Base-by-base conservation (phyloP, 2,329 filamentous ascomycete genomes). In the Fusarium sp. region DNA sequence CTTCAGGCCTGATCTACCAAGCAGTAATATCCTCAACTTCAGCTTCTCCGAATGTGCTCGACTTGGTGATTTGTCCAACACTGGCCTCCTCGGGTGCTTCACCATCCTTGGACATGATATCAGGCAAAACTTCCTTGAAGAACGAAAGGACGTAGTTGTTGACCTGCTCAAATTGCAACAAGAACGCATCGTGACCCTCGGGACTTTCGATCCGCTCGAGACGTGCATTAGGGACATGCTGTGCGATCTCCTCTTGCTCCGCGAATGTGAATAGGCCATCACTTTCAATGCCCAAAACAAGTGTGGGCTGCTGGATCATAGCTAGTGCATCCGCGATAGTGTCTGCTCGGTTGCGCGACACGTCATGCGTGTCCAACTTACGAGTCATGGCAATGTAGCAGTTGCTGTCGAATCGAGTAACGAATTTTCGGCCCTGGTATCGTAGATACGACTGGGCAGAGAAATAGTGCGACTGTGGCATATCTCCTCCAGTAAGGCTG, bases 371-470 rank as follows among this genome's bases (percentile, higher is more conserved):
- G 78, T 99, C 96, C 18, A 99, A 88, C 81, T 99, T 99, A 75
- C 96, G 92, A 7, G 96, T 98, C 80, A 99, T 98, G 71, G 96
- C 94, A 73, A 99, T 98, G 83, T 99, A 99, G 83, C 96, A 99
- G 80, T 99, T 99, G 75, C 94, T 93, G 80, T 99, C 96, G 79
- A 98, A 99, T 12, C 96, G 92, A 79, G 93, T 94, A 74, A 98
- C 96, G 75, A 99, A 99, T 80, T 99, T 99, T 74, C 91, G 88
- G 57, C 94, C 95, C 81, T 99, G 96, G 80, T 99, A 99, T 21
- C 96, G 92, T 42, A 99, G 88, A 80, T 99, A 99, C 1, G 94
- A 98, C 79, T 99, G 96, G 1, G 96, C 96, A 1, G 96, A 98
- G 81, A 98, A 99, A 81, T 98, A 98, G n/a, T 93, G 96, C 10